A percentile compares a stretch with the other conserved stretches of the same genome.
These are phyloP conservation scores for Hypoxylon sp. DNA, from an alignment of 2,329 filamentous ascomycete species.

Conservation along the genomic window DNA sequence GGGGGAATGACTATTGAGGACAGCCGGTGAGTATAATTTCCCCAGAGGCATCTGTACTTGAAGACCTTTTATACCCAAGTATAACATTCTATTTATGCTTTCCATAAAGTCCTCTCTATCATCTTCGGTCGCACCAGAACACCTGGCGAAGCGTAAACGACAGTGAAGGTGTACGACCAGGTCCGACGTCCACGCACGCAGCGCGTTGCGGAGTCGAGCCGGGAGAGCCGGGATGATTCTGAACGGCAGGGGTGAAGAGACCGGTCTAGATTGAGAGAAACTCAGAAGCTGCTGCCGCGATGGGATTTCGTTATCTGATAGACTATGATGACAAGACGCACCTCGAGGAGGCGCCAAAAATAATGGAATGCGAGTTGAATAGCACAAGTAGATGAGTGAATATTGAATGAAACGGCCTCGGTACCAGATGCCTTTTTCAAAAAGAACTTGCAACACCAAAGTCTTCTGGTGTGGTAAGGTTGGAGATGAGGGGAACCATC, in stretches of 20 bases:
- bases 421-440: too few relatives aligned
- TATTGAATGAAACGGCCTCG: too few relatives aligned
- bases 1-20: slow-evolving; percentile 3
- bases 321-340: slow-evolving; percentile 1
- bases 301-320: slow-evolving; percentile 11
- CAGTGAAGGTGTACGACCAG: slow-evolving; percentile 4
- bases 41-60: too few relatives aligned
- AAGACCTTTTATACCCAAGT: too few relatives aligned
- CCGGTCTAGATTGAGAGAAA: neutral
- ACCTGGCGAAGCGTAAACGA: too few relatives aligned
- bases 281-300: neutral
- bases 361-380: neutral
- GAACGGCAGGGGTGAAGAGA: neutral
- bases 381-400: too few relatives aligned
- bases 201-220: slow-evolving; percentile 10
- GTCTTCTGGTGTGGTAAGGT: too few relatives aligned
- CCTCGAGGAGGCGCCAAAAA: neutral
- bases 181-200: slow-evolving; percentile 4
- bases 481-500: too few relatives aligned
- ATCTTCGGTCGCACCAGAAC: too few relatives aligned
- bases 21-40: neutral
- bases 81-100: too few relatives aligned
- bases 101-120: too few relatives aligned
- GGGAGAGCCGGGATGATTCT: slow-evolving; percentile 12
- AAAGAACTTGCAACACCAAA: too few relatives aligned